Conservation (phyloP, 805 yeast genomes). For the Saccharomycopsis fermentans region DNA sequence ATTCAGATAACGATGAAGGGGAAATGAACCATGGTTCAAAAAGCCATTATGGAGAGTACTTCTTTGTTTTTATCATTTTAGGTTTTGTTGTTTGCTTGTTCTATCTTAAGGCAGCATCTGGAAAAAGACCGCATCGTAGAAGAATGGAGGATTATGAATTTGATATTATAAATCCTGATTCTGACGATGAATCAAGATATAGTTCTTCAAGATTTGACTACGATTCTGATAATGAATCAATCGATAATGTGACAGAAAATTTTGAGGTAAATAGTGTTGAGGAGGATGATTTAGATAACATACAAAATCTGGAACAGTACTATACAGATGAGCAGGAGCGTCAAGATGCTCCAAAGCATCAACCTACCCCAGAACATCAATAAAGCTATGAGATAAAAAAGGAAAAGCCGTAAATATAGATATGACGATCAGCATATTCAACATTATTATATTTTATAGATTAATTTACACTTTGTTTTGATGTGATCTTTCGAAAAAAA, state of each 20-base stretch:
- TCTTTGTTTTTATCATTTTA: conserved; percentile 45
- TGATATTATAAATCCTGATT: conserved; percentile 64
- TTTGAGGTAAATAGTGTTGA: conserved; percentile 16
- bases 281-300: conserved; percentile 2
- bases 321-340: neutral
- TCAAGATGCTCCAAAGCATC: neutral
- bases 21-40: conserved; percentile 28
- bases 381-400: no score
- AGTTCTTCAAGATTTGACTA: conserved; percentile 15
- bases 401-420: no score
- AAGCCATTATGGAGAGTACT: conserved; percentile 49
- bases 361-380: no score
- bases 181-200: conserved; percentile 25
- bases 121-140: conserved; percentile 36
- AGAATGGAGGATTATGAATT: conserved; percentile 66
- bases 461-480: no score
- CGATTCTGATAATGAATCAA: conserved; percentile 17
- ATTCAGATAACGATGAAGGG: conserved; percentile 29
- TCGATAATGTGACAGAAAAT: conserved; percentile 7
- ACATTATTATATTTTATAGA: no score
- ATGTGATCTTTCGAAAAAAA: no score
- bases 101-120: conserved; percentile 35
- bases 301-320: neutral
- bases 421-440: no score
- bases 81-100: conserved; percentile 43